phyloP scores from a whole-genome alignment of 305 asterid species.

The Fraxinus platypoda region DNA sequence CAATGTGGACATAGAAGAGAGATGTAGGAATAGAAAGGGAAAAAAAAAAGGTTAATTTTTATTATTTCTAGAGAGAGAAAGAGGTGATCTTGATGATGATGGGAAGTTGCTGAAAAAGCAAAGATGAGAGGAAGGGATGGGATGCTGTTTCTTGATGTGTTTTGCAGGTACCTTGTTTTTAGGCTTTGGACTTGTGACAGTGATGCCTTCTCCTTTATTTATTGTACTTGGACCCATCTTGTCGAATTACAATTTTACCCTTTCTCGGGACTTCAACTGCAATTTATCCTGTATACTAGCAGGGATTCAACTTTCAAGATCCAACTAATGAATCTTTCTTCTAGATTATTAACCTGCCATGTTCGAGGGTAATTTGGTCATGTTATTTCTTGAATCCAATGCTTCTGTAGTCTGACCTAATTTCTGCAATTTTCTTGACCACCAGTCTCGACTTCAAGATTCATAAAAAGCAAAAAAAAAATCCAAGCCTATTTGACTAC shows the following conservation, averaged over 20 bases:
- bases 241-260: constrained; percentile 35
- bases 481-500: too few relatives aligned
- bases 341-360: neutral
- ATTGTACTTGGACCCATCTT: constrained; percentile 4
- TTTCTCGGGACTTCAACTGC: neutral
- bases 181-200: constrained; percentile 56
- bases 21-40: constrained; percentile 28
- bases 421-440: neutral
- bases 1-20: constrained; percentile 11
- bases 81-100: constrained; percentile 27
- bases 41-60: constrained; percentile 16
- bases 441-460: neutral
- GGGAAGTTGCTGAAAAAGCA: constrained; percentile 44
- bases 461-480: too few relatives aligned
- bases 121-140: constrained; percentile 22
- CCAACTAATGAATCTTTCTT: neutral
- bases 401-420: neutral
- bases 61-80: constrained; percentile 32
- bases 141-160: constrained; percentile 34
- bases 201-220: constrained; percentile 29
- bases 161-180: constrained; percentile 53
- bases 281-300: neutral
- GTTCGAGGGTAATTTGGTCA: neutral
- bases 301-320: constrained; percentile 1
- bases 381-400: neutral